A percentile compares a stretch with the other conserved stretches of the same genome.
Evolutionary conservation across 2,329 filamentous ascomycete genomes (phyloP).

Genomic region (Esteya vermicola): DNA sequence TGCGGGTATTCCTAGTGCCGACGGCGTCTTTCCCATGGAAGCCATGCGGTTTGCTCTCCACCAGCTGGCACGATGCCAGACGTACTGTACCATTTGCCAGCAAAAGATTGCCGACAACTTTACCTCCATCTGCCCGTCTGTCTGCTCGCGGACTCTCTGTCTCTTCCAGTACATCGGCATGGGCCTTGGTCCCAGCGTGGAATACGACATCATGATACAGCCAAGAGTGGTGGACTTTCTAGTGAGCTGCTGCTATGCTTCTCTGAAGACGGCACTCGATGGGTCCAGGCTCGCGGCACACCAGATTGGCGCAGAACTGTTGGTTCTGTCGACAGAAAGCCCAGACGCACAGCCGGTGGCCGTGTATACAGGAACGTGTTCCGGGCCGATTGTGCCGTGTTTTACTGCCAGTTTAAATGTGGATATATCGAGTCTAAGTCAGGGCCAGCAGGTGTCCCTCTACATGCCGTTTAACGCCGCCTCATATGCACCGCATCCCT

Average conservation of each 20-base stretch:
- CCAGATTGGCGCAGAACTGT: too few relatives aligned
- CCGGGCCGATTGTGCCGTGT: too few relatives aligned
- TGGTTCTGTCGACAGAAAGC: too few relatives aligned
- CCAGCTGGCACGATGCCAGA: conserved; percentile 65
- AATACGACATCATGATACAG: conserved; percentile 68
- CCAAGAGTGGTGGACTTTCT: conserved; percentile 76
- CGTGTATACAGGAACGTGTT: too few relatives aligned
- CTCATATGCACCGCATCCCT: too few relatives aligned
- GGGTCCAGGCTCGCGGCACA: too few relatives aligned
- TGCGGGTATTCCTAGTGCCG: too few relatives aligned
- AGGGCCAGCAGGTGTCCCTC: background rate
- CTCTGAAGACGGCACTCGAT: too few relatives aligned
- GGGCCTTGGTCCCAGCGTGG: conserved; percentile 74
- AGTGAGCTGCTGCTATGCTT: conserved; percentile 64
- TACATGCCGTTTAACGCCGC: background rate
- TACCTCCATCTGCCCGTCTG: conserved; percentile 61
- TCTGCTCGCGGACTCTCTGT: conserved; percentile 63
- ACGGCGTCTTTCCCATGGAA: conserved; percentile 36
- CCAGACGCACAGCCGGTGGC: too few relatives aligned
- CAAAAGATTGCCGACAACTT: conserved; percentile 49
- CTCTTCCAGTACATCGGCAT: conserved; percentile 78
- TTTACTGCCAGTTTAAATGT: too few relatives aligned
- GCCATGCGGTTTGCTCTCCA: conserved; percentile 65
- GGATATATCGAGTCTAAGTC: too few relatives aligned
- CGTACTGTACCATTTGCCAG: conserved; percentile 81